Conservation (phyloP, 805 yeast genomes). For the Ogataea nitratoaversa region DNA sequence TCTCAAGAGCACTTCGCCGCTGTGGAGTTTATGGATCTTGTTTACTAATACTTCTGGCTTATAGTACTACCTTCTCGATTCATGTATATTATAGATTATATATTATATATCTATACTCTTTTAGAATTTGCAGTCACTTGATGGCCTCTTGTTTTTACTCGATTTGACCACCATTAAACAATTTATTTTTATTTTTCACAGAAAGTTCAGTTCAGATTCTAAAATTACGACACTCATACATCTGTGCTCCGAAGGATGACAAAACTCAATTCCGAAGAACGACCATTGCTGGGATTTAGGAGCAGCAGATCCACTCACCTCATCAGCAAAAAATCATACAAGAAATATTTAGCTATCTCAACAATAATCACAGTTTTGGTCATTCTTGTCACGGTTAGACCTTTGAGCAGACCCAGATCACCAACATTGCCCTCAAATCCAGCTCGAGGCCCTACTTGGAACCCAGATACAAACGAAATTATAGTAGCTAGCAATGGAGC, state of each 20-base stretch:
- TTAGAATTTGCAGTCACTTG: too few species aligned
- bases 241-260: not conserved
- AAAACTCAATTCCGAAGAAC: not conserved
- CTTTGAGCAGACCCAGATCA: not conserved
- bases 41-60: too few species aligned
- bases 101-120: too few species aligned
- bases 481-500: constrained; percentile 48
- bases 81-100: too few species aligned
- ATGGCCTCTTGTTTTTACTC: too few species aligned
- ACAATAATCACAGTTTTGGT: not conserved
- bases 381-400: not conserved
- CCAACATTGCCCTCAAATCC: constrained; percentile 16
- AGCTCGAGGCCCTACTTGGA: constrained; percentile 38
- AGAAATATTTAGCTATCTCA: not conserved
- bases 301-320: not conserved
- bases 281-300: not conserved
- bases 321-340: not conserved
- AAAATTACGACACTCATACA: not conserved
- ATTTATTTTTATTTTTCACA: too few species aligned
- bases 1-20: too few species aligned
- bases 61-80: too few species aligned
- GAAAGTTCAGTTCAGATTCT: too few species aligned
- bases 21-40: too few species aligned
- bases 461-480: constrained; percentile 37
- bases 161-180: too few species aligned